A percentile compares a stretch with the other conserved stretches of the same genome.
Conservation (phyloP, 2,329 filamentous ascomycete genomes). For the Xylariaceae sp. region DNA sequence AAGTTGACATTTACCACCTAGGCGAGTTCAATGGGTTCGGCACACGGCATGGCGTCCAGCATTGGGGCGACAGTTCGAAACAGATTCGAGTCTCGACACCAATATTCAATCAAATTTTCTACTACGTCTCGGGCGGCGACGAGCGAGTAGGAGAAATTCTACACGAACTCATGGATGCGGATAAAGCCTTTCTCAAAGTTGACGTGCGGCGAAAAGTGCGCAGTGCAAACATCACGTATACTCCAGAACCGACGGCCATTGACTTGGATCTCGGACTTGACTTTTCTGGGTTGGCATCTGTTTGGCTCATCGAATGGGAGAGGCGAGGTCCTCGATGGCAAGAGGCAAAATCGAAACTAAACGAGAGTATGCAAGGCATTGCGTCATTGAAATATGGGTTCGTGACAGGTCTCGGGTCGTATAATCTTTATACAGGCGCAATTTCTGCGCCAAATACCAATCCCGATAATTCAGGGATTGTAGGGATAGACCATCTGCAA, state of each 20-base stretch:
- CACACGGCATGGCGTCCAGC: slow-evolving; percentile 61
- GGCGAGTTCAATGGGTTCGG: slow-evolving; percentile 59
- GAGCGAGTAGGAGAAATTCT: slow-evolving; percentile 56
- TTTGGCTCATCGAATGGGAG: slow-evolving; percentile 61
- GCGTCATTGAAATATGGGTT: slow-evolving; percentile 56
- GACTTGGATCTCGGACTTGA: slow-evolving; percentile 57
- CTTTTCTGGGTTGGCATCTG: slow-evolving; percentile 55
- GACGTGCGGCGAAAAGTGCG: slow-evolving; percentile 60
- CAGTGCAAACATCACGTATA: slow-evolving; percentile 42
- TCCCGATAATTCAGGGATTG: slow-evolving; percentile 47
- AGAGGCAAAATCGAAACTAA: slow-evolving; percentile 50
- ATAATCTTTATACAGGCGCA: slow-evolving; percentile 47
- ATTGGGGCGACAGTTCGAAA: slow-evolving; percentile 60
- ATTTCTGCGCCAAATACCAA: slow-evolving; percentile 53
- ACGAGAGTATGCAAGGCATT: slow-evolving; percentile 48
- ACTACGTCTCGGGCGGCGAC: slow-evolving; percentile 55
- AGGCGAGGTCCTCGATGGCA: slow-evolving; percentile 52
- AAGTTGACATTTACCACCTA: slow-evolving; percentile 62
- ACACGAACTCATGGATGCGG: slow-evolving; percentile 50
- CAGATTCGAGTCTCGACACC: slow-evolving; percentile 60
- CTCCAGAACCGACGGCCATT: slow-evolving; percentile 42
- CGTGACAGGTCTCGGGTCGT: slow-evolving; percentile 53
- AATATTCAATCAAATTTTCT: slow-evolving; percentile 57
- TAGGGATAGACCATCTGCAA: slow-evolving; percentile 54
- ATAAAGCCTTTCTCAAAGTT: slow-evolving; percentile 50